Base-by-base conservation (phyloP, 2,329 filamentous ascomycete genomes). In the Fusarium mundagurra region DNA sequence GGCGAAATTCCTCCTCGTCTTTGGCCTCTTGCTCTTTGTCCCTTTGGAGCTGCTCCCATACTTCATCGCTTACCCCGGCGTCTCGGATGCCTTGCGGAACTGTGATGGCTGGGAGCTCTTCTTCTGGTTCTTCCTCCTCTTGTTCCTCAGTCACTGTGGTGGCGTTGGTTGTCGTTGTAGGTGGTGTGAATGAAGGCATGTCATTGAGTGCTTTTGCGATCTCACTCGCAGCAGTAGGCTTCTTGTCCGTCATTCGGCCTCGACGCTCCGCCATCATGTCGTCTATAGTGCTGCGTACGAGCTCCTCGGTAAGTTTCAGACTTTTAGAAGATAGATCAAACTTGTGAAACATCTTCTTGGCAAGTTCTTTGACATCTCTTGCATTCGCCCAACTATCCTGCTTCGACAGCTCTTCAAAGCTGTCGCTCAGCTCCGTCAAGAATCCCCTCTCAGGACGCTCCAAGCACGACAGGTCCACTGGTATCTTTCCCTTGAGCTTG, bases 301-400 rank as follows among this genome's bases (percentile, higher is more conserved):
- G 44, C 0, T 50, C 48, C 18, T 81, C 67, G 0, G 75, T 72
- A 3, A 83, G n/a, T 0, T 9, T 66, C 5, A 81, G 24, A 1
- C n/a, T 22, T 0, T 58, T 10, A 1, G 38, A 41, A 14, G 53
- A 50, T 11, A 79, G 36, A 22, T 79, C 73, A 5, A 80, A 70
- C 24, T 67, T 76, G 22, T 80, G 79, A 71, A 90, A 89, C 4
- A 92, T 86, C 2, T 59, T 75, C 64, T 87, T 89, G 0, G 83
- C 84, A 0, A 93, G 48, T 0, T 86, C 87, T 18, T 88, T 81
- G 4, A 93, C 86, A 53, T 93, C 92, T 8, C 91, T 85, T 0
- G 87, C 91, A 69, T 89, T 93, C 0, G 87, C 92, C 89, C 91
- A 93, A 12, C 85, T 85, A 1, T 85, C 78, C 7, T 88, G 82